Base-by-base conservation (phyloP, 2,329 filamentous ascomycete genomes). In the Fusarium ambrosium region DNA sequence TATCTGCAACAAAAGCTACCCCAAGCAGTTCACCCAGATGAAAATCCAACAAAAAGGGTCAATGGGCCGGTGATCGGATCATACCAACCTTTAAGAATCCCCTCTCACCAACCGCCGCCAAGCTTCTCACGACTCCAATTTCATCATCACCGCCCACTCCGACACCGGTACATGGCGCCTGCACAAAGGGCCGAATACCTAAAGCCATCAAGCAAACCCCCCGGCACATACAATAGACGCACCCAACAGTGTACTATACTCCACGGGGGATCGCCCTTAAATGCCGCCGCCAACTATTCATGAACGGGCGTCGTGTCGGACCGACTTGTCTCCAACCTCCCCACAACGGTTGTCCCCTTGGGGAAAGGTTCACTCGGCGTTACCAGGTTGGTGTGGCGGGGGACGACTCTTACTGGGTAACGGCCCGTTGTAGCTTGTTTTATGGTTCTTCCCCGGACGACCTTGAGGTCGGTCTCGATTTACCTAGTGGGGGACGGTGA, bases 381-480 rank as follows among this genome's bases (percentile, higher is more conserved):
- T 16, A 39, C 20, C 18, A 32, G 10, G 58, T 27, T 73, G 20
- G 71, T 68, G 45, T 29, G 16, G 8, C 10, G 22, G 7, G 20
- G 27, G 4, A 10, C 4, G 13, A 9, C 1, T 43, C 4, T 39
- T 9, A 74, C n/a, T 73, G 71, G 71, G 16, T 6, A 24, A 39
- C 32, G 11, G 5, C 10, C 24, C 14, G 34, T 20, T 24, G 27
- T 74, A 73, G 71, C 67, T 73, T 73, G 71, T 71, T 74, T 73
- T 74, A 73, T 74, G 71, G 71, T 71, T 64, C 71, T 73, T 62
- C 71, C 71, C 71, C 71, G 62, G 71, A 73, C 70, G 13, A 61
- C 71, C 71, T 53, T 62, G 60, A 59, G 53, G 53, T 14, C 16
- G 14, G 56, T 37, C 60, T 62, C 39, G 58, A 67, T 63, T 73